Conservation (phyloP, 1,139 yeast species). For the Blastobotrys proliferans region DNA sequence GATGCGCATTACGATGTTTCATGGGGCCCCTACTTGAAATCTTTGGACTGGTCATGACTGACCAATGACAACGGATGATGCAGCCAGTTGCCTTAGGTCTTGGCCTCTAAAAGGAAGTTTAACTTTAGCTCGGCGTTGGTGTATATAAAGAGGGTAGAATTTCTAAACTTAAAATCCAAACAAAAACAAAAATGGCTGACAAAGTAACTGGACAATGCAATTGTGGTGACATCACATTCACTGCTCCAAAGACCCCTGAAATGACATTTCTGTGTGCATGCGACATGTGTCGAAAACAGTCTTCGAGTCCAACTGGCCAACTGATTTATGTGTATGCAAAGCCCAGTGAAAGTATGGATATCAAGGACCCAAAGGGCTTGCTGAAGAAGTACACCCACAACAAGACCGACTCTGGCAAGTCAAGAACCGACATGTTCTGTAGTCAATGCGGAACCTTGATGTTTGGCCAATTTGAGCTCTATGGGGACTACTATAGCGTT, state of each 20-base stretch:
- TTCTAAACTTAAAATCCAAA: no score
- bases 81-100: no score
- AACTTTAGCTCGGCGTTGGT: no score
- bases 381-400: neutral
- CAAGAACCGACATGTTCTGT: constrained; percentile 4
- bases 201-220: constrained; percentile 1
- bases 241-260: neutral
- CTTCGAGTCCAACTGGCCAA: neutral
- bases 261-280: neutral
- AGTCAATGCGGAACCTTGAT: neutral
- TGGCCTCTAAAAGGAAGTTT: no score
- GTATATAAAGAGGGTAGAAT: no score
- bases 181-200: no score
- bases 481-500: neutral
- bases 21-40: no score
- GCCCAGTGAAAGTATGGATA: neutral
- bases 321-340: neutral
- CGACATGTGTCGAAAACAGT: neutral
- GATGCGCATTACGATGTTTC: constrained; percentile 92
- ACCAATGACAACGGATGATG: no score
- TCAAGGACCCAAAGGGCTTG: neutral
- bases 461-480: neutral
- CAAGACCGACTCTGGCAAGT: neutral
- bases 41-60: no score
- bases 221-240: neutral